These are phyloP conservation scores for Apiospora arundinis DNA, from an alignment of 2,329 filamentous ascomycete genomes.

Conservation along the genomic window DNA sequence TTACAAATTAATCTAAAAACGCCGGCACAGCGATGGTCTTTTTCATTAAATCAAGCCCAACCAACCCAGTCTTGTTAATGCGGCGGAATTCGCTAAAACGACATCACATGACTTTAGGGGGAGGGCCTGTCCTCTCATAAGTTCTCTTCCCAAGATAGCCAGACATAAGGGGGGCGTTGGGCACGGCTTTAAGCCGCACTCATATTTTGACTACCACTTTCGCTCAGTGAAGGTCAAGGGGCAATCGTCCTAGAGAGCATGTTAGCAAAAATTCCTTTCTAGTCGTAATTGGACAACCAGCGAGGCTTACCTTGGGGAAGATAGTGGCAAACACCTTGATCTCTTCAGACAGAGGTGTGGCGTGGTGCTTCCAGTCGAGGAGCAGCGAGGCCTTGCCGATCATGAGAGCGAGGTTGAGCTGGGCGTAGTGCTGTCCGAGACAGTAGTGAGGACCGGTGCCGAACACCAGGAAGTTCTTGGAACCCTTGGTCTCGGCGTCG, in stretches of 20 bases:
- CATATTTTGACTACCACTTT: conserved; percentile 46
- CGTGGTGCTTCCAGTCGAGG: conserved; percentile 88
- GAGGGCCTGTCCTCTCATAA: neutral
- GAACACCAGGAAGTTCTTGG: conserved; percentile 97
- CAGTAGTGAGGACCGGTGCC: conserved; percentile 97
- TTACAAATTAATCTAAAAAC: conserved; percentile 13
- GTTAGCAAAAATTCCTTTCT: conserved; percentile 35
- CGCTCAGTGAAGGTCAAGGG: conserved; percentile 73
- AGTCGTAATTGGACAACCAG: neutral
- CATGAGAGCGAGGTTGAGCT: conserved; percentile 86
- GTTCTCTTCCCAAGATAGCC: neutral
- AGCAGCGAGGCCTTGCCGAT: conserved; percentile 87
- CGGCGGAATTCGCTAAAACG: neutral
- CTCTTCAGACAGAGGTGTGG: conserved; percentile 84
- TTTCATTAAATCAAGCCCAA: neutral
- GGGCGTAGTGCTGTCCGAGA: conserved; percentile 89
- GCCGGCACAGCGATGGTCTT: neutral
- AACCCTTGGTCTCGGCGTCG: conserved; percentile 81
- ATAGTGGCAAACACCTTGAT: conserved; percentile 99
- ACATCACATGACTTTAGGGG: neutral
- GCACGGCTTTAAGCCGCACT: neutral
- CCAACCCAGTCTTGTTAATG: neutral
- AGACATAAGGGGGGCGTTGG: neutral
- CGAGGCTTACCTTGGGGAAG: conserved; percentile 82
- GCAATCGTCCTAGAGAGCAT: conserved; percentile 74